Evolutionary conservation across 306 rosid genomes (phyloP).

Genomic region (Benincasa hispida): DNA sequence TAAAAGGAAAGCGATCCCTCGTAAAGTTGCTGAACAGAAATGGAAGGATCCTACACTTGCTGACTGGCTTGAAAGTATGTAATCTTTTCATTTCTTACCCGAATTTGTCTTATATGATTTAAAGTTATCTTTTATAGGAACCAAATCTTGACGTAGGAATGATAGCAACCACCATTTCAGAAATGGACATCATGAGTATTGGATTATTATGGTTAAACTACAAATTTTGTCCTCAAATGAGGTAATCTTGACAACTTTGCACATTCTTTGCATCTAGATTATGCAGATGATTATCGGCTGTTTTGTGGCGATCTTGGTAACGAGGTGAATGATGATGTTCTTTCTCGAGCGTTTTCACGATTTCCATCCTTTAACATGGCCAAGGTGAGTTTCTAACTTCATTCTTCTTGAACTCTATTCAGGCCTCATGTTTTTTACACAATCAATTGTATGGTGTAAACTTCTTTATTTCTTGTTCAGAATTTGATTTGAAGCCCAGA

Average conservation of each 20-base stretch:
- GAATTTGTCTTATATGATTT: background rate
- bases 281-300: conserved; percentile 66
- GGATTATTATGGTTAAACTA: background rate
- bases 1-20: conserved; percentile 78
- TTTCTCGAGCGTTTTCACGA: conserved; percentile 71
- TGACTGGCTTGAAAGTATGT: conserved; percentile 82
- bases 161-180: background rate
- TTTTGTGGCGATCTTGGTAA: conserved; percentile 91
- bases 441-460: conserved; percentile 20
- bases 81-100: background rate
- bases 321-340: conserved; percentile 92
- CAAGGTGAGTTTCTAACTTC: conserved; percentile 37
- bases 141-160: background rate
- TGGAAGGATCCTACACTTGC: conserved; percentile 91
- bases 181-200: background rate
- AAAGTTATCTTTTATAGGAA: background rate
- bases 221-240: no score
- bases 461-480: background rate
- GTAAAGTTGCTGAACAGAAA: conserved; percentile 79
- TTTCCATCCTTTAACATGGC: conserved; percentile 85
- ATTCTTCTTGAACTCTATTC: background rate
- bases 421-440: background rate
- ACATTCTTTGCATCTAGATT: conserved; percentile 1
- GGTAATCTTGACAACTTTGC: background rate
- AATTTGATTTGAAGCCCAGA: background rate